Base-by-base conservation (phyloP, 129 eudicot species). In the Centrapalus pauciflorus region DNA sequence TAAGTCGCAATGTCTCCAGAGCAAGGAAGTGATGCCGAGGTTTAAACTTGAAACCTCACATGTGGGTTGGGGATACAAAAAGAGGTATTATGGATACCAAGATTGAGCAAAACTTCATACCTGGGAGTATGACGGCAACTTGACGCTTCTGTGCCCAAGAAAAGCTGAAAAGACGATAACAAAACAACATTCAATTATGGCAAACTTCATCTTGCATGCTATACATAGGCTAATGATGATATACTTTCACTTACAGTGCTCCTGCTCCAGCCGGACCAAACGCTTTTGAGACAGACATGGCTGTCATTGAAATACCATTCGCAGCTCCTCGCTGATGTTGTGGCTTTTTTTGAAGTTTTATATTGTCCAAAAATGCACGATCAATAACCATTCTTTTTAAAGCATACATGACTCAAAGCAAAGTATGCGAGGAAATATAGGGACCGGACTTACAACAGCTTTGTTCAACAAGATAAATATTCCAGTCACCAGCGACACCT, bases 101-200 rank as follows among this genome's bases (percentile, higher is more conserved):
- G 23, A 30, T 52, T 27, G 38, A 54, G 35, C 7, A 17, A 38
- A 69, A 70, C 26, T 29, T 71, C 41, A 27, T 55, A 61, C 81
- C 81, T 76, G 76, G 81, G 32, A 76, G 76, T 40, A 76, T 61
- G 11, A 52, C 48, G 3, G 81, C 81, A 70, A 60, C 76, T 69
- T 76, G 81, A 50, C 76, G 76, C 61, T 76, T 76, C 56, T 76
- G 76, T 5, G 76, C 75, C 71, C 71, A 76, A 69, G 81, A 76
- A 52, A 76, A 61, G 13, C 81, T 76, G 70, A 19, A 58, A 40
- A 56, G n/a, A n/a, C 30, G 35, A 38, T 12, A 24, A 6, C 19
- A 1, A 50, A 19, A 20, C 10, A 20, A 10, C n/a, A 50, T n/a
- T n/a, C n/a, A n/a, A n/a, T n/a, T n/a, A n/a, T n/a, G n/a, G 1